Percentiles rank a stretch among this genome's conserved stretches.
These are phyloP conservation scores for Fusarium hainanense DNA, from an alignment of 2,329 filamentous ascomycete species.

Conservation along the genomic window DNA sequence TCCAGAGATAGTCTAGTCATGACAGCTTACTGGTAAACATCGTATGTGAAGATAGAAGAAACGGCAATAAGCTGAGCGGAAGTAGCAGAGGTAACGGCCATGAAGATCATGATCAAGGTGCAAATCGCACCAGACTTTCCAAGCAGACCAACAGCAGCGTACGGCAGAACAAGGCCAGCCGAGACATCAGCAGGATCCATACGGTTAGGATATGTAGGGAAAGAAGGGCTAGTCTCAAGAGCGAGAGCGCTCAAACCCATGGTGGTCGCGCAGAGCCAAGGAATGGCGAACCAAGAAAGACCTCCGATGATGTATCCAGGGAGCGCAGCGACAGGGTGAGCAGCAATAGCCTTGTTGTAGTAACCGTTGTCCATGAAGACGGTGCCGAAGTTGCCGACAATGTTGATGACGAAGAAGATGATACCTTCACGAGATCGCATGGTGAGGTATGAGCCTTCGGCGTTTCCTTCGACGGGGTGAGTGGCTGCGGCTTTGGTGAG, in stretches of 20 bases:
- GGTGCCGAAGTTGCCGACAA: constrained; percentile 83
- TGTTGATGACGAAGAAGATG: constrained; percentile 93
- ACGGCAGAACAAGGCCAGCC: constrained; percentile 85
- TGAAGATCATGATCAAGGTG: constrained; percentile 44
- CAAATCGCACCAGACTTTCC: constrained; percentile 52
- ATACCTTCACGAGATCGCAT: constrained; percentile 79
- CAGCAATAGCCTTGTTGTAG: constrained; percentile 94
- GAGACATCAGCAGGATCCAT: constrained; percentile 70
- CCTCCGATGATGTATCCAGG: constrained; percentile 91
- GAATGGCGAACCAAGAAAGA: constrained; percentile 91
- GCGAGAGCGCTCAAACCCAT: constrained; percentile 86
- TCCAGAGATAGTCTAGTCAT: accelerated
- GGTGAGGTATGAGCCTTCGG: constrained; percentile 84
- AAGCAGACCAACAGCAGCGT: constrained; percentile 84
- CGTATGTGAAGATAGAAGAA: constrained; percentile 74
- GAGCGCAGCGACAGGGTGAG: constrained; percentile 84
- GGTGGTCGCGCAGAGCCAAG: constrained; percentile 88
- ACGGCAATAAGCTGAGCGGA: constrained; percentile 88
- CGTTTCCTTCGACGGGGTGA: constrained; percentile 84
- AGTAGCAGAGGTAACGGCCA: constrained; percentile 83
- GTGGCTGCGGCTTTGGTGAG: constrained; percentile 73
- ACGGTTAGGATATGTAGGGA: constrained; percentile 62
- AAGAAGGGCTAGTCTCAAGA: constrained; percentile 64
- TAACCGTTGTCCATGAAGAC: constrained; percentile 89
- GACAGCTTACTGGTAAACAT: constrained; percentile 23